These are phyloP conservation scores for Tarenaya hassleriana DNA, from an alignment of 345 rosid species.

Conservation along the genomic window DNA sequence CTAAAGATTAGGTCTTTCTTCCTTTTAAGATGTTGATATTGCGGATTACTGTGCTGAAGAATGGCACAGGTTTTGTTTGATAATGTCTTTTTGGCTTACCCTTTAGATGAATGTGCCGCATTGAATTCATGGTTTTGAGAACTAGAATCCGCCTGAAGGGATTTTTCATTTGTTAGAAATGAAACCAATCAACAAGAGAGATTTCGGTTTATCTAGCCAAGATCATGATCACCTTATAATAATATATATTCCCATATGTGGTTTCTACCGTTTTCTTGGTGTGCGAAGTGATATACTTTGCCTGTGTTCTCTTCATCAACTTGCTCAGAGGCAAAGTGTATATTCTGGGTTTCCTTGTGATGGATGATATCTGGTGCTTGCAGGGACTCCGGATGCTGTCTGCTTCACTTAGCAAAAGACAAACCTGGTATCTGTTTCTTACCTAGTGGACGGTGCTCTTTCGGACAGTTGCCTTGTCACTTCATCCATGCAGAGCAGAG, in stretches of 20 bases:
- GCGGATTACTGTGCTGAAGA: too few species aligned
- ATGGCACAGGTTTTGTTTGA: too few species aligned
- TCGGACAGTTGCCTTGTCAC: constrained; percentile 14
- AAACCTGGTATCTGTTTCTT: constrained; percentile 18
- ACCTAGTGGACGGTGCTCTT: constrained; percentile 13
- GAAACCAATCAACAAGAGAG: not conserved
- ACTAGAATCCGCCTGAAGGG: too few species aligned
- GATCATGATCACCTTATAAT: not conserved
- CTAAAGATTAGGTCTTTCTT: too few species aligned
- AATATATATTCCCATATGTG: not conserved
- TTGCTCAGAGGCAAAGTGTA: not conserved
- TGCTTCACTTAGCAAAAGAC: constrained; percentile 18
- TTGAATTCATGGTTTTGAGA: too few species aligned
- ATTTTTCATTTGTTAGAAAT: too few species aligned
- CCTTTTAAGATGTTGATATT: too few species aligned
- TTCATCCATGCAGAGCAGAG: constrained; percentile 13
- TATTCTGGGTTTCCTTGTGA: constrained; percentile 11
- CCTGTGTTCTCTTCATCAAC: too few species aligned
- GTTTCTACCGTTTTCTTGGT: not conserved
- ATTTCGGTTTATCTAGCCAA: not conserved
- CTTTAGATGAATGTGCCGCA: too few species aligned
- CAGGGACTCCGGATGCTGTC: constrained; percentile 35
- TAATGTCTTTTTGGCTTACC: too few species aligned
- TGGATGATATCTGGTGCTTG: constrained; percentile 17
- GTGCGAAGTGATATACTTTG: too few species aligned